Evolutionary conservation across 495 filamentous ascomycete species (phyloP).

Genomic region (Talaromyces ruber): DNA sequence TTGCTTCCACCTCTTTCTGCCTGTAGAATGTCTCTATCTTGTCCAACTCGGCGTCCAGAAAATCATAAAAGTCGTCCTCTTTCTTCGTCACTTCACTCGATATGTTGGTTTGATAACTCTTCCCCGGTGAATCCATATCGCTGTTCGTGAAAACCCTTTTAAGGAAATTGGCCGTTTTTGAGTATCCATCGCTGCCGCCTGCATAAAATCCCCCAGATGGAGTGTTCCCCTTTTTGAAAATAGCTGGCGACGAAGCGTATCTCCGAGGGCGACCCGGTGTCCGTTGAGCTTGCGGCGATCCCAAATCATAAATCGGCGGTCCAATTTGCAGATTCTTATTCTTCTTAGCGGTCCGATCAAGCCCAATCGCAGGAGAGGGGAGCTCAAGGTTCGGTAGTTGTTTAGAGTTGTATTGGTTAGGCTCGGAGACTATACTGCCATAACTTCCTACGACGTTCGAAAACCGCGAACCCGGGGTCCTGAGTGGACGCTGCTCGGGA

Average conservation of each 20-base stretch:
- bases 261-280: not conserved
- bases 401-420: slow-evolving; percentile 32
- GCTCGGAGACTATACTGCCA: slow-evolving; percentile 67
- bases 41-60: slow-evolving; percentile 67
- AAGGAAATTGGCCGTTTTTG: slow-evolving; percentile 22
- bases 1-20: slow-evolving; percentile 72
- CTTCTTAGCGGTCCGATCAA: slow-evolving; percentile 16
- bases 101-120: slow-evolving; percentile 25
- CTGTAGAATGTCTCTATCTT: slow-evolving; percentile 85
- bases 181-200: not conserved
- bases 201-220: not conserved
- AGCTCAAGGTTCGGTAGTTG: slow-evolving; percentile 52
- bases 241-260: not conserved
- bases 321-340: slow-evolving; percentile 6
- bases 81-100: slow-evolving; percentile 47
- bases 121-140: slow-evolving; percentile 21
- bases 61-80: slow-evolving; percentile 70
- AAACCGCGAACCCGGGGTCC: slow-evolving; percentile 29
- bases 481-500: slow-evolving; percentile 30
- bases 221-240: not conserved
- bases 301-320: not conserved
- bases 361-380: slow-evolving; percentile 64
- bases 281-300: not conserved
- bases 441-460: slow-evolving; percentile 42
- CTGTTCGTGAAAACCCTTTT: slow-evolving; percentile 27